Base-by-base conservation (phyloP, 2,329 filamentous ascomycete species). In the Rutstroemia sp. region DNA sequence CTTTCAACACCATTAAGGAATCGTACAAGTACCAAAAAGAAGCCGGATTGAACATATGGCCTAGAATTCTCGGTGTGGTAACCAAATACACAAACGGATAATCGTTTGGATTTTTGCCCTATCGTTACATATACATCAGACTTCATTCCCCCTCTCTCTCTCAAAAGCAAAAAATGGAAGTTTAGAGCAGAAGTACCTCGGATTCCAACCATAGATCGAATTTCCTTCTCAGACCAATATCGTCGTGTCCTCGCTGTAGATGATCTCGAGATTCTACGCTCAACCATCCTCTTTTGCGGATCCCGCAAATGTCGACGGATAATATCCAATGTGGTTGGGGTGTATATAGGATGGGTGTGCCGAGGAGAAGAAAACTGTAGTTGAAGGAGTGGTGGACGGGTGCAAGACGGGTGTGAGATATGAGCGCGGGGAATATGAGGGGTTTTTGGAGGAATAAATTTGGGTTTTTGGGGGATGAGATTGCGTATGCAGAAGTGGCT, bases 21-120 rank as follows among this genome's bases (percentile, higher is more conserved):
- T 82, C 78, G 67, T 91, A 91, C 3, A 92, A 76, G 62, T 89
- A 89, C 86, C 87, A 92, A 65, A 91, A 87, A 0, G 86, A 89
- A 3, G 87, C 84, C 0, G 86, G 86, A 63, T 89, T 91, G 71
- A 88, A 89, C 21, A 81, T 80, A 65, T 87, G 87, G 3, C 84
- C 83, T 6, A 88, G 68, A 58, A 89, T 85, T 30, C 78, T 78
- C 5, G 87, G 81, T 3, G 86, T 84, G 1, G 88, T 91, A 19
- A 89, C 75, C 4, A 91, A 73, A 62, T 89, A 90, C 0, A 82
- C 86, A 64, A 84, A 76, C 8, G 83, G 80, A 70, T 87, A 91
- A 47, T 76, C 72, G 1, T 74, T 66, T 49, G 81, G 79, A 57
- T 83, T 74, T n/a, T 82, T 73, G 14, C 76, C 75, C 80, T 90